These are phyloP conservation scores for Coleophoma eucalyptorum DNA, from an alignment of 2,329 filamentous ascomycete species.

Conservation along the genomic window DNA sequence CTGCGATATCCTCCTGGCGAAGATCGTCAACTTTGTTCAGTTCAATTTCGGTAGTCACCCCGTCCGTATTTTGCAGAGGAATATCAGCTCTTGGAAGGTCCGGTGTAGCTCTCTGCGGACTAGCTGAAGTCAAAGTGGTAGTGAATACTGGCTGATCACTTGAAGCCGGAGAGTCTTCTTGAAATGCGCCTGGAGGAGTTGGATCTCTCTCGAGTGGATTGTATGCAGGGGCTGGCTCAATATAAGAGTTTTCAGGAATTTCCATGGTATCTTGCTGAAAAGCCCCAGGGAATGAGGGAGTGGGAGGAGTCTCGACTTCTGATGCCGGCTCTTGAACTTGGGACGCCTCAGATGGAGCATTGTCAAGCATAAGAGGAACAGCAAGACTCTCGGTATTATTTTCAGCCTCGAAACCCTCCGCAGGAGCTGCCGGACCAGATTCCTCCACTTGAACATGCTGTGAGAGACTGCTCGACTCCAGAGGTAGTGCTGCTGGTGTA, in stretches of 20 bases:
- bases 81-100: conserved; percentile 2
- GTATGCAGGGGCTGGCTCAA: background rate
- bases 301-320: conserved; percentile 5
- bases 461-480: conserved; percentile 15
- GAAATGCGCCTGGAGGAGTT: background rate
- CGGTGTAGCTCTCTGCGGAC: conserved; percentile 7
- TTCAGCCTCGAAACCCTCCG: background rate
- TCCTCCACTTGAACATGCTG: conserved; percentile 11
- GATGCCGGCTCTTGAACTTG: conserved; percentile 12
- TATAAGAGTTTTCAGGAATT: background rate
- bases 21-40: background rate
- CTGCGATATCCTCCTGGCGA: conserved; percentile 6
- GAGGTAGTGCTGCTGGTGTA: conserved; percentile 6
- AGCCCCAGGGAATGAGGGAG: conserved; percentile 12
- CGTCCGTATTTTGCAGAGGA: conserved; percentile 9
- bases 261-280: conserved; percentile 9
- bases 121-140: conserved; percentile 12
- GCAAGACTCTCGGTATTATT: background rate
- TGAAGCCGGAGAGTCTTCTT: background rate
- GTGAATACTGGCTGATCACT: conserved; percentile 11
- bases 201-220: background rate
- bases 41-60: background rate
- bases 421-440: background rate
- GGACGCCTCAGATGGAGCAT: conserved; percentile 6
- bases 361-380: background rate